Evolutionary conservation across 352 stramenopile species (phyloP).

Genomic region (Globisporangium takayamanum): DNA sequence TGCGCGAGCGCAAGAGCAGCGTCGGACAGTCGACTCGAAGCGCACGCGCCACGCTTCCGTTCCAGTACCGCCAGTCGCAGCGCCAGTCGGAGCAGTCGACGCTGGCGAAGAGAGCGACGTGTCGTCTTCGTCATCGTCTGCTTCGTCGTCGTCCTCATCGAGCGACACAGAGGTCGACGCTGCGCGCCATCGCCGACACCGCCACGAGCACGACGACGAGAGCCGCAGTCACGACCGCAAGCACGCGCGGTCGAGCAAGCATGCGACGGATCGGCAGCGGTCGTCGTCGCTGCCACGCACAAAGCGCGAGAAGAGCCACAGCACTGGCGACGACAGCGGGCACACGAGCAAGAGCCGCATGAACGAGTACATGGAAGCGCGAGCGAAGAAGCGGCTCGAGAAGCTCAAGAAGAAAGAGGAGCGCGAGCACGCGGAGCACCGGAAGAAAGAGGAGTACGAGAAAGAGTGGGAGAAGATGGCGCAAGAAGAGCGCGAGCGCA

Average conservation of each 20-base stretch:
- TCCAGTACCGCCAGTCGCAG: background rate
- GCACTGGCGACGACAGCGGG: constrained; percentile 19
- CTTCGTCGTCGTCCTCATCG: constrained; percentile 7
- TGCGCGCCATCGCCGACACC: constrained; percentile 14
- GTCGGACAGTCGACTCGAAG: constrained; percentile 12
- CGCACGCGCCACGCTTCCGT: constrained; percentile 6
- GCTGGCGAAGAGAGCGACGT: constrained; percentile 7
- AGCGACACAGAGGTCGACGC: constrained; percentile 11
- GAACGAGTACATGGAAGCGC: constrained; percentile 87
- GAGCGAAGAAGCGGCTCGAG: constrained; percentile 66
- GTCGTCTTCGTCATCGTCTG: constrained; percentile 10
- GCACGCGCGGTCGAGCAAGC: constrained; percentile 11
- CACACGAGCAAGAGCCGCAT: constrained; percentile 66
- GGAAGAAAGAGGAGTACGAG: constrained; percentile 82
- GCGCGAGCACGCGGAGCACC: constrained; percentile 63
- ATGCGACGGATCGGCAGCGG: constrained; percentile 17
- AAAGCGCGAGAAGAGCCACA: constrained; percentile 34
- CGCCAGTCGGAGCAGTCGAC: background rate
- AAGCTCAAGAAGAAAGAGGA: constrained; percentile 74
- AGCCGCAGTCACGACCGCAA: constrained; percentile 1
- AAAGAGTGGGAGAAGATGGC: constrained; percentile 88
- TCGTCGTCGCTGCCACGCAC: constrained; percentile 30
- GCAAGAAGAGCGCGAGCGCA: constrained; percentile 77
- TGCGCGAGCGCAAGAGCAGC: constrained; percentile 13
- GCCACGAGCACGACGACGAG: constrained; percentile 12